A percentile compares a stretch with the other conserved stretches of the same genome.
These are phyloP conservation scores for Monascus purpureus DNA, from an alignment of 495 filamentous ascomycete genomes.

Conservation along the genomic window DNA sequence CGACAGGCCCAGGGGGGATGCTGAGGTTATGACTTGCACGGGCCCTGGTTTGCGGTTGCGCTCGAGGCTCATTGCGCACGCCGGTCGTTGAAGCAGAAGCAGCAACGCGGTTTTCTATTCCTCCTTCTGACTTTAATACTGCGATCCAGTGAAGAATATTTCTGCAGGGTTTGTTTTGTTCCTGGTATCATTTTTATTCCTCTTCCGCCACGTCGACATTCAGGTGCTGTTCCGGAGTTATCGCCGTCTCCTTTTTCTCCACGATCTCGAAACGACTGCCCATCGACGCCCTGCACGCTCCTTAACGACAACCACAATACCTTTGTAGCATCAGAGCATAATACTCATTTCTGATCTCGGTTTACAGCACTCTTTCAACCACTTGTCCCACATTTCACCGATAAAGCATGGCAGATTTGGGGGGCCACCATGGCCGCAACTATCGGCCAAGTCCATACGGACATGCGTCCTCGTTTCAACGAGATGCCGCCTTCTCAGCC, in stretches of 20 bases:
- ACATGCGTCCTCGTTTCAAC: slow-evolving; percentile 56
- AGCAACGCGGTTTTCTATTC: slow-evolving; percentile 11
- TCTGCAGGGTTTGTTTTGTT: no score
- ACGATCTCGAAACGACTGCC: no score
- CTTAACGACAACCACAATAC: slow-evolving; percentile 28
- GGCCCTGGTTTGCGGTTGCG: slow-evolving; percentile 33
- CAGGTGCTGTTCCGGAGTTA: no score
- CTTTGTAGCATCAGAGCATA: no score
- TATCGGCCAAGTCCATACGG: slow-evolving; percentile 55
- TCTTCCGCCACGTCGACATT: no score
- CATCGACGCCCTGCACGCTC: slow-evolving; percentile 27
- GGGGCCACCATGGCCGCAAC: slow-evolving; percentile 56
- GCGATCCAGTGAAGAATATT: slow-evolving; percentile 13
- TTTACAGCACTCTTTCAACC: slow-evolving; percentile 28
- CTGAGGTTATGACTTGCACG: slow-evolving; percentile 34
- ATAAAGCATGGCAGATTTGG: slow-evolving; percentile 68
- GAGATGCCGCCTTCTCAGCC: slow-evolving; percentile 90
- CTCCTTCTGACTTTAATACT: slow-evolving; percentile 12
- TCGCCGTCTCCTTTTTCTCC: no score
- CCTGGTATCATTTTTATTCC: no score
- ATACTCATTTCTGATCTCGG: slow-evolving; percentile 3
- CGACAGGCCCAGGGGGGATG: slow-evolving; percentile 16
- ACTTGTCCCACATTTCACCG: slow-evolving; percentile 3
- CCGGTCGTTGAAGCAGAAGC: slow-evolving; percentile 14
- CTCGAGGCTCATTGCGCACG: slow-evolving; percentile 31